Conservation (phyloP, 345 rosid species). For the Arabidopsis suecica region DNA sequence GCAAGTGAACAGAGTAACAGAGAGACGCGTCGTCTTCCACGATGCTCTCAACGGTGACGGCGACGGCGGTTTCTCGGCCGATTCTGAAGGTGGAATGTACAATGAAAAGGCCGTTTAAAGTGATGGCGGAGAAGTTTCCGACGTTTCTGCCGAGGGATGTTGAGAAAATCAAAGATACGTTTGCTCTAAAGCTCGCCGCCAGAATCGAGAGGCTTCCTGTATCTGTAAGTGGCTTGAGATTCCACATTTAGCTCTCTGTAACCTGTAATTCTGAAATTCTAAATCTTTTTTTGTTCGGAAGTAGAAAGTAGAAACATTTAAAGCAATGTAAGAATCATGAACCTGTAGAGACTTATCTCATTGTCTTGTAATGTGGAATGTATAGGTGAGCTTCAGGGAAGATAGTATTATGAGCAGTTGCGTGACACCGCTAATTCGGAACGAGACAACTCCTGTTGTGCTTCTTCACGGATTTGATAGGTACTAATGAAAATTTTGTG, state of each 20-base stretch:
- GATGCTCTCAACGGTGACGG: constrained; percentile 39
- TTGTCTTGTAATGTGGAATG: constrained; percentile 13
- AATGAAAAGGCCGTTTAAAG: constrained; percentile 15
- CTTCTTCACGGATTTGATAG: constrained; percentile 97
- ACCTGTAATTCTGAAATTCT: neutral
- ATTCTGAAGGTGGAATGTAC: neutral
- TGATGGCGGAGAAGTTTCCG: constrained; percentile 54
- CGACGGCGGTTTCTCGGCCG: constrained; percentile 31
- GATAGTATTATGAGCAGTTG: constrained; percentile 76
- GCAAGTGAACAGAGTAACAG: constrained; percentile 27
- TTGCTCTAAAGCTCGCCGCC: constrained; percentile 66
- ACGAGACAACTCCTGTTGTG: constrained; percentile 64
- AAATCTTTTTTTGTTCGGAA: no score
- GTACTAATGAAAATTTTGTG: constrained; percentile 38
- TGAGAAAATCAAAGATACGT: constrained; percentile 75
- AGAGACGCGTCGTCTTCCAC: constrained; percentile 26
- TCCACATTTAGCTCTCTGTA: neutral
- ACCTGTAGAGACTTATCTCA: neutral
- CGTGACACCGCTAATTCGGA: constrained; percentile 65
- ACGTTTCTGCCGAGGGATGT: constrained; percentile 77
- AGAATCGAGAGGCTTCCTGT: constrained; percentile 82
- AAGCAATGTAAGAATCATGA: constrained; percentile 4
- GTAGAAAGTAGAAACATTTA: neutral
- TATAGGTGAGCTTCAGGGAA: constrained; percentile 65
- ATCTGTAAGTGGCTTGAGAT: constrained; percentile 1